phyloP scores from a whole-genome alignment of 2,329 filamentous ascomycete species.

The Cordyceps tenuipes region DNA sequence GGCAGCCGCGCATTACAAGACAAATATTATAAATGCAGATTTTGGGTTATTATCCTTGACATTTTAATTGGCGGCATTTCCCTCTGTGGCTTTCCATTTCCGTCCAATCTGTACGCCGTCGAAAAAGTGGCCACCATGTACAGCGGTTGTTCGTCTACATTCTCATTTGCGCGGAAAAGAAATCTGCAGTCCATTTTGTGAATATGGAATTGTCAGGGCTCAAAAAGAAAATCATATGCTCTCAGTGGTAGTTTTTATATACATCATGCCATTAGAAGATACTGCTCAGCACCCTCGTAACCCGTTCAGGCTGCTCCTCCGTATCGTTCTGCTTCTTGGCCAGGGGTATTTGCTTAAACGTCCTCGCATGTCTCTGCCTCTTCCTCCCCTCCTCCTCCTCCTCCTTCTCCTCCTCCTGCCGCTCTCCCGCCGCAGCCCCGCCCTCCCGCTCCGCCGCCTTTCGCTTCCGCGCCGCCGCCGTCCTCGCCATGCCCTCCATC shows the following conservation, averaged over 20 bases:
- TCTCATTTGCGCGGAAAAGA: not conserved
- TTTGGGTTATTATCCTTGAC: not conserved
- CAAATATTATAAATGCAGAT: not conserved
- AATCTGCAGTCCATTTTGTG: not conserved
- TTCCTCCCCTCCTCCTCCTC: slow-evolving; percentile 15
- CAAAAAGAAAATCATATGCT: slow-evolving; percentile 1
- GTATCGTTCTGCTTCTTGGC: slow-evolving; percentile 39
- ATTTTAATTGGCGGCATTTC: not conserved
- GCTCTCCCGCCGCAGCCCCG: slow-evolving; percentile 17
- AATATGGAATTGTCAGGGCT: slow-evolving; percentile 9
- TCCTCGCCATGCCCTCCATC: slow-evolving; percentile 59
- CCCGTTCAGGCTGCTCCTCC: slow-evolving; percentile 44
- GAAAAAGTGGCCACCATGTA: not conserved
- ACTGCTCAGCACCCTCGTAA: slow-evolving; percentile 54
- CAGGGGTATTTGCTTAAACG: slow-evolving; percentile 60
- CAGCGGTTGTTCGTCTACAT: not conserved
- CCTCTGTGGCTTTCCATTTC: too few relatives aligned
- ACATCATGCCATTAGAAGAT: slow-evolving; percentile 41
- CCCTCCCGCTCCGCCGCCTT: slow-evolving; percentile 30
- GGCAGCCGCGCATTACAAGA: not conserved
- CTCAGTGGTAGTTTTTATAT: slow-evolving; percentile 9
- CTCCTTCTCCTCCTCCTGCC: slow-evolving; percentile 13
- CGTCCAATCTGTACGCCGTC: too few relatives aligned
- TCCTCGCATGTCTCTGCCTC: slow-evolving; percentile 24
- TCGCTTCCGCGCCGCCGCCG: slow-evolving; percentile 29